Evolutionary conservation across 352 stramenopile species (phyloP).

Genomic region (Globisporangium megalacanthum): DNA sequence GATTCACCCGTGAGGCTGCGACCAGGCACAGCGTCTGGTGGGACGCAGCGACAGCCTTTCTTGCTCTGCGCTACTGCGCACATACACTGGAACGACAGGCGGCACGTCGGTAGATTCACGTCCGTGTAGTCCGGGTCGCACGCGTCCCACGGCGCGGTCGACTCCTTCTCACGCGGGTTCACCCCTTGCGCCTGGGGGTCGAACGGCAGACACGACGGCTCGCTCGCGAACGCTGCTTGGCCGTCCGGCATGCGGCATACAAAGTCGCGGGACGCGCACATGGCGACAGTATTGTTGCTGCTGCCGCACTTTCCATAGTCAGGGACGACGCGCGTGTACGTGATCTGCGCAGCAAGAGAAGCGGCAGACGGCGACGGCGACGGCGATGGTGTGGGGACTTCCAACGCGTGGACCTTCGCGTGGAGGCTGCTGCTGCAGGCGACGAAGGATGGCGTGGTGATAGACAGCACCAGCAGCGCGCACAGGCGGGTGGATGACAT

Average conservation of each 20-base stretch:
- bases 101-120: constrained; percentile 28
- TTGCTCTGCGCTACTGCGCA: constrained; percentile 10
- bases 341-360: constrained; percentile 7
- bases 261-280: constrained; percentile 37
- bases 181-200: constrained; percentile 26
- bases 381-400: background rate
- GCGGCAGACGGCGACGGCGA: background rate
- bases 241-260: constrained; percentile 44
- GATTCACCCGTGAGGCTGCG: constrained; percentile 13
- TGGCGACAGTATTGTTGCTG: constrained; percentile 19
- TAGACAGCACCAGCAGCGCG: no score
- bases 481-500: no score
- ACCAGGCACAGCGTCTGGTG: constrained; percentile 32
- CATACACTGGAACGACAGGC: constrained; percentile 36
- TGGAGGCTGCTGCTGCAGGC: background rate
- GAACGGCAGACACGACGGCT: constrained; percentile 33
- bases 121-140: constrained; percentile 30
- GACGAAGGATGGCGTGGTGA: background rate
- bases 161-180: constrained; percentile 28
- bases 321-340: constrained; percentile 28
- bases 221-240: constrained; percentile 27
- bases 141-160: constrained; percentile 23
- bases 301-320: constrained; percentile 25
- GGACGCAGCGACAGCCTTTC: constrained; percentile 23
- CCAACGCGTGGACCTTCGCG: background rate